phyloP scores from a whole-genome alignment of 2,329 filamentous ascomycete species.

The Trichothecium sympodiale region DNA sequence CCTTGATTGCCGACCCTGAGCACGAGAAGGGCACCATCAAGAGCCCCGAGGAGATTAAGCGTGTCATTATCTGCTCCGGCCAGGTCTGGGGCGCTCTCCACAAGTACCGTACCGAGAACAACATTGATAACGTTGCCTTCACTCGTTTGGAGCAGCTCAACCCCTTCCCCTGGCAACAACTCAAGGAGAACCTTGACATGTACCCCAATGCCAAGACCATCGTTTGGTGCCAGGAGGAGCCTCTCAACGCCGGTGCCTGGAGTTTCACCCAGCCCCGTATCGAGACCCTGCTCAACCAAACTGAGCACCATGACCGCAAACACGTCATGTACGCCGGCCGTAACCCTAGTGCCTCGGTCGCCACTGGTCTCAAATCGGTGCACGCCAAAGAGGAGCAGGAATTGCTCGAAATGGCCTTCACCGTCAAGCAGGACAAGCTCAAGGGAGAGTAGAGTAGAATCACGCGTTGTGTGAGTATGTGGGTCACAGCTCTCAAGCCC shows the following conservation, averaged over 20 bases:
- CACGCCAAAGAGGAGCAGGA: conserved; percentile 92
- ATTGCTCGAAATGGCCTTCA: conserved; percentile 56
- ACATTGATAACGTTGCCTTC: conserved; percentile 82
- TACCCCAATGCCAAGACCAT: conserved; percentile 98
- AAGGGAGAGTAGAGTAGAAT: conserved; percentile 45
- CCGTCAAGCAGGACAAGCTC: conserved; percentile 56
- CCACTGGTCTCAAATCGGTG: conserved; percentile 78
- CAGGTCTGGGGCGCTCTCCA: conserved; percentile 86
- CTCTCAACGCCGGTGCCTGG: conserved; percentile 94
- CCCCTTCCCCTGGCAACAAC: conserved; percentile 96
- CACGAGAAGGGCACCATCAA: conserved; percentile 69
- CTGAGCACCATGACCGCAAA: conserved; percentile 83
- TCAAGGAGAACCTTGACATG: conserved; percentile 90
- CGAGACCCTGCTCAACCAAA: conserved; percentile 90
- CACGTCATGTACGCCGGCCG: conserved; percentile 96
- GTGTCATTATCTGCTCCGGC: conserved; percentile 86
- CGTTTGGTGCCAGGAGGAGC: conserved; percentile 96
- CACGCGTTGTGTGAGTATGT: conserved; percentile 1
- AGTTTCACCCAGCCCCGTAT: conserved; percentile 94
- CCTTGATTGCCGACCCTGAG: conserved; percentile 86
- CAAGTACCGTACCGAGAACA: conserved; percentile 82
- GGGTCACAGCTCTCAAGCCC: no score
- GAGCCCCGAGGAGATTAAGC: conserved; percentile 75
- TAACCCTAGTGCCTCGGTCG: conserved; percentile 85
- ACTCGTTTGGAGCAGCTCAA: conserved; percentile 96